Base-by-base conservation (phyloP, 2,329 filamentous ascomycete genomes). In the Phyllosticta citriasiana region DNA sequence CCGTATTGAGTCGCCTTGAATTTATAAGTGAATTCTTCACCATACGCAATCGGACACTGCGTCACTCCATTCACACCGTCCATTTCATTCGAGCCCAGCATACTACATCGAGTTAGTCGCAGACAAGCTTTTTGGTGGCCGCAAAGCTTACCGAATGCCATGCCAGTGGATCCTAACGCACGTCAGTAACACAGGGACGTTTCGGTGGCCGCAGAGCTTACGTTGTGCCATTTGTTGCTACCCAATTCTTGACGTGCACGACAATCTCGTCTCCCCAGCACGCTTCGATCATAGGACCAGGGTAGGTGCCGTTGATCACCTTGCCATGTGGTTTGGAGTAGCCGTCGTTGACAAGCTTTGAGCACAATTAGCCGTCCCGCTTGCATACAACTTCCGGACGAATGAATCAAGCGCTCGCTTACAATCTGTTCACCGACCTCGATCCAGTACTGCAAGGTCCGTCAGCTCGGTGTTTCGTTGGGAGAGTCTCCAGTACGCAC, bases 31-130 rank as follows among this genome's bases (percentile, higher is more conserved):
- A 65, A 63, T 10, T 55, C 61, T 1, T 63, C 59, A 67, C 69
- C 71, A 67, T 72, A 72, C 24, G 68, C 66, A 53, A 74, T 69
- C 2, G 72, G 72, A 57, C 72, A 74, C 56, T 74, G 71, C 19
- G 64, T 63, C 27, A 73, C 66, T 9, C 70, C 59, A 24, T 61
- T 61, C 2, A 74, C 72, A 61, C 72, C 72, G 59, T 74, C 72
- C 59, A 69, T 72, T 68, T 70, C 73, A 4, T 70, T 67, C 14
- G 69, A 71, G 16, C 64, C 63, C 10, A 63, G 64, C 27, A 30
- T 30, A 7, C 26, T 27, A 27, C 4, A 27, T 4, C 26, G 26
- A 27, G 26, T 27, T 27, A 27, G 26, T 5, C 26, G 26, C 26
- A 27, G 7, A 27, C 26, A 27, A 27, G 26, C 26, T 27, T 27